phyloP scores from a whole-genome alignment of 2,329 filamentous ascomycete genomes.

The Fusarium illudens region DNA sequence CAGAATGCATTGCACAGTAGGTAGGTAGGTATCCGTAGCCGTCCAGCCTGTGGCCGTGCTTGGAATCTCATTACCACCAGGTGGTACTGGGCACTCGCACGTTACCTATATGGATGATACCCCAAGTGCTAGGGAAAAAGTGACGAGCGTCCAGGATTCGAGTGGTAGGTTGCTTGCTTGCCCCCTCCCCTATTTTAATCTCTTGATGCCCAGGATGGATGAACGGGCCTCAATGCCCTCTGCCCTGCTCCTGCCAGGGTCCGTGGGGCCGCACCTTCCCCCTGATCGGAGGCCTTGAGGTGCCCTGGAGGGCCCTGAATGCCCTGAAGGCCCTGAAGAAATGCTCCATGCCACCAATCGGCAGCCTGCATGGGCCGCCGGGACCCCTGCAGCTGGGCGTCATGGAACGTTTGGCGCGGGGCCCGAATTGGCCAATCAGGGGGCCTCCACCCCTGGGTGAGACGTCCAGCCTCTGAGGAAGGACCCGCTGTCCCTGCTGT shows the following conservation, averaged over 20 bases:
- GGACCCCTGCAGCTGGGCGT: slow-evolving; percentile 30
- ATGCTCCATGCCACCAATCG: slow-evolving; percentile 39
- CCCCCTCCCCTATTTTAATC: slow-evolving; percentile 29
- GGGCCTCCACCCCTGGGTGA: slow-evolving; percentile 26
- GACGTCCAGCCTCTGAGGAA: slow-evolving; percentile 20
- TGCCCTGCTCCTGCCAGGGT: background rate
- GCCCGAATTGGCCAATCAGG: slow-evolving; percentile 28
- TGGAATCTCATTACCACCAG: background rate
- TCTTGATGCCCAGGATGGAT: slow-evolving; percentile 20
- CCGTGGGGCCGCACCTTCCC: slow-evolving; percentile 3
- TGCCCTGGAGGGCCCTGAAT: slow-evolving; percentile 16
- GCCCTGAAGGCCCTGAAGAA: slow-evolving; percentile 12
- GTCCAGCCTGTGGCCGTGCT: background rate
- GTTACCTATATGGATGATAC: slow-evolving; percentile 8
- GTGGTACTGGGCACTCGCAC: background rate
- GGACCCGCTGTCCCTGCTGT: slow-evolving; percentile 28
- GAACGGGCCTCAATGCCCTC: background rate
- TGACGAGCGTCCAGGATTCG: slow-evolving; percentile 14
- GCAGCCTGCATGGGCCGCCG: slow-evolving; percentile 16
- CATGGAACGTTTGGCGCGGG: slow-evolving; percentile 35
- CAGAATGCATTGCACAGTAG: background rate
- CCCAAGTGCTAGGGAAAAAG: slow-evolving; percentile 5
- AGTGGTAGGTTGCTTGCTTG: slow-evolving; percentile 14
- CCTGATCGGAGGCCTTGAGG: slow-evolving; percentile 16
- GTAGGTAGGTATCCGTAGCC: no score